phyloP scores from a whole-genome alignment of 2,329 filamentous ascomycete species.

The Arthrobotrys iridis region DNA sequence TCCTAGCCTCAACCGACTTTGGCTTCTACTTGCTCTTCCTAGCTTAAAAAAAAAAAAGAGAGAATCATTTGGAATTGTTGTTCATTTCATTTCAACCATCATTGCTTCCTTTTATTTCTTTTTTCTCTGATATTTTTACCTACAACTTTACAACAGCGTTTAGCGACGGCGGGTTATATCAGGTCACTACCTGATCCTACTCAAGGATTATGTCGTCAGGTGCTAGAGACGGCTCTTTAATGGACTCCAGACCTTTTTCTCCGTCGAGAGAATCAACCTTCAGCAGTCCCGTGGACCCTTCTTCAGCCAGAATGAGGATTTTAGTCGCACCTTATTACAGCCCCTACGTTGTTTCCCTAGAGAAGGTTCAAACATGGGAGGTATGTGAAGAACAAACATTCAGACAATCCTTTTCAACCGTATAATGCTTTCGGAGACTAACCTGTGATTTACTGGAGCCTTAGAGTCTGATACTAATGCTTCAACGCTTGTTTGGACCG shows the following conservation, averaged over 20 bases:
- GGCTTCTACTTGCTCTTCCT: slow-evolving; percentile 28
- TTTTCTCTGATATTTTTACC: background rate
- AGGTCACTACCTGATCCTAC: slow-evolving; percentile 1
- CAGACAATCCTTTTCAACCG: background rate
- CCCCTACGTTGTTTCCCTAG: slow-evolving; percentile 57
- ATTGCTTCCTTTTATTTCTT: slow-evolving; percentile 4
- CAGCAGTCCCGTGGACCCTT: slow-evolving; percentile 57
- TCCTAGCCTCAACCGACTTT: slow-evolving; percentile 20
- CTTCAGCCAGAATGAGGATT: slow-evolving; percentile 58
- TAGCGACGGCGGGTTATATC: slow-evolving; percentile 27
- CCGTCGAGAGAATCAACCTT: slow-evolving; percentile 47
- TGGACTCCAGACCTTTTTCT: slow-evolving; percentile 17
- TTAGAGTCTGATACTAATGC: slow-evolving; percentile 48
- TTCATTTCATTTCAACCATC: slow-evolving; percentile 24
- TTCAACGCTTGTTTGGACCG: slow-evolving; percentile 47
- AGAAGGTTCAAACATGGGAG: slow-evolving; percentile 58
- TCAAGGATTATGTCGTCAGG: slow-evolving; percentile 28
- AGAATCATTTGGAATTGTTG: slow-evolving; percentile 20
- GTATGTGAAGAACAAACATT: slow-evolving; percentile 42
- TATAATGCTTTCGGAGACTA: background rate
- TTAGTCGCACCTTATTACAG: slow-evolving; percentile 57
- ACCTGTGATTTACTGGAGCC: background rate
- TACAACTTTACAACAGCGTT: background rate
- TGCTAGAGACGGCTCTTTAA: slow-evolving; percentile 21
- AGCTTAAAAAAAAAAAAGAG: slow-evolving; percentile 5